Evolutionary conservation across 164 flowering plant genomes (phyloP).

Genomic region (Chimonanthus salicifolius): DNA sequence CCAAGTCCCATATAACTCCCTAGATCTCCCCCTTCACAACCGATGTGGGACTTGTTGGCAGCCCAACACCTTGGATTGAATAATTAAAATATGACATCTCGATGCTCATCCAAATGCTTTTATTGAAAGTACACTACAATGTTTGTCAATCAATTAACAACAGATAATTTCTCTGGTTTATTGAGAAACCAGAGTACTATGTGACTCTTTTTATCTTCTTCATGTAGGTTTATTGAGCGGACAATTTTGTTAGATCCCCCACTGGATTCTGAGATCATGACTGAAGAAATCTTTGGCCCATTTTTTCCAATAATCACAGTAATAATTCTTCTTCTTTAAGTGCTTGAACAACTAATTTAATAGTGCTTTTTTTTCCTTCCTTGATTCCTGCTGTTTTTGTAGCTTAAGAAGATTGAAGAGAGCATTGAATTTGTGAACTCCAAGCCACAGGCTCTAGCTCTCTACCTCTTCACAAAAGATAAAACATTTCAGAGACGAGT

Average conservation of each 20-base stretch:
- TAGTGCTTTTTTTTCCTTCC: neutral
- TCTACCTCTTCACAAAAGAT: constrained; percentile 70
- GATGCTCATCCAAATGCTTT: no score
- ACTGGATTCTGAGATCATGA: constrained; percentile 71
- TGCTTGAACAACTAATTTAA: neutral
- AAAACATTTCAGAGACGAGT: constrained; percentile 46
- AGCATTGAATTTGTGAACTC: constrained; percentile 75
- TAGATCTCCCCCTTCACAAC: no score
- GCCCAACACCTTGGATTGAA: no score
- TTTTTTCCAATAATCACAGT: constrained; percentile 88
- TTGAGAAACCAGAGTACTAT: no score
- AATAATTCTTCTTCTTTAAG: constrained; percentile 13
- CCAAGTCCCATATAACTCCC: no score
- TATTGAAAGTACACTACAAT: no score
- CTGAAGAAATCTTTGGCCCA: constrained; percentile 91
- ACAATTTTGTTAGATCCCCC: constrained; percentile 87
- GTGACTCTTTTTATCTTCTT: neutral
- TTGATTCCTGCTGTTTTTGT: constrained; percentile 9
- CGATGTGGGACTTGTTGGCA: no score
- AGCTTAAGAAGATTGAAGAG: constrained; percentile 72
- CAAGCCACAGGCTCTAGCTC: constrained; percentile 64
- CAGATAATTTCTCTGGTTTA: no score
- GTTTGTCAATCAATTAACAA: no score
- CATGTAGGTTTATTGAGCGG: constrained; percentile 68
- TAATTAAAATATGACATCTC: no score